phyloP scores from a whole-genome alignment of 768 basidiomycete genomes.

The Russula sp. region DNA sequence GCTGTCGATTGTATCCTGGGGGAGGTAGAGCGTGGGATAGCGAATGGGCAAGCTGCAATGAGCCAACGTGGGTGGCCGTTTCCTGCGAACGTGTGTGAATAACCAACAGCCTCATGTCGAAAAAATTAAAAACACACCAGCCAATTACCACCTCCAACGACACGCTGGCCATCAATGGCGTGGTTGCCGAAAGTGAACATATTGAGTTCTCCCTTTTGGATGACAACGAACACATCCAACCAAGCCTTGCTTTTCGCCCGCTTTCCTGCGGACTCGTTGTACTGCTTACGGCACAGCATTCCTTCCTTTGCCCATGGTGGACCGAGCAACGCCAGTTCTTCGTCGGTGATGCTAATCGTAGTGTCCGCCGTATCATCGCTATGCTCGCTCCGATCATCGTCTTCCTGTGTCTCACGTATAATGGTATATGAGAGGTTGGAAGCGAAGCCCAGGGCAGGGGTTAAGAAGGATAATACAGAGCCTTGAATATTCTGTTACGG shows the following conservation, averaged over 20 bases:
- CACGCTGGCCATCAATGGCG: conserved; percentile 49
- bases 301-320: conserved; percentile 99
- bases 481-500: conserved; percentile 46
- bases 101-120: background rate
- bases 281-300: conserved; percentile 89
- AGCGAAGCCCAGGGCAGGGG: conserved; percentile 91
- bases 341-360: conserved; percentile 83
- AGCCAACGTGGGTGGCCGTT: conserved; percentile 81
- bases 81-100: conserved; percentile 41
- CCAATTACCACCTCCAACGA: conserved; percentile 97
- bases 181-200: conserved; percentile 93
- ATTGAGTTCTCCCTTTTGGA: conserved; percentile 86
- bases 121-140: conserved; percentile 52
- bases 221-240: conserved; percentile 94
- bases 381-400: conserved; percentile 68
- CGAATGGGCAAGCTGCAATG: conserved; percentile 78
- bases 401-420: conserved; percentile 89
- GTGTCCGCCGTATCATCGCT: conserved; percentile 63
- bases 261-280: conserved; percentile 81
- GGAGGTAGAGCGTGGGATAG: conserved; percentile 81
- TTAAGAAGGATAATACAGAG: conserved; percentile 62
- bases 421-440: conserved; percentile 94
- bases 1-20: conserved; percentile 84
- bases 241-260: conserved; percentile 84
- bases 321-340: conserved; percentile 90